phyloP scores from a whole-genome alignment of 2,329 filamentous ascomycete genomes.

The Ophiognomonia clavigignenti-juglandacearum region DNA sequence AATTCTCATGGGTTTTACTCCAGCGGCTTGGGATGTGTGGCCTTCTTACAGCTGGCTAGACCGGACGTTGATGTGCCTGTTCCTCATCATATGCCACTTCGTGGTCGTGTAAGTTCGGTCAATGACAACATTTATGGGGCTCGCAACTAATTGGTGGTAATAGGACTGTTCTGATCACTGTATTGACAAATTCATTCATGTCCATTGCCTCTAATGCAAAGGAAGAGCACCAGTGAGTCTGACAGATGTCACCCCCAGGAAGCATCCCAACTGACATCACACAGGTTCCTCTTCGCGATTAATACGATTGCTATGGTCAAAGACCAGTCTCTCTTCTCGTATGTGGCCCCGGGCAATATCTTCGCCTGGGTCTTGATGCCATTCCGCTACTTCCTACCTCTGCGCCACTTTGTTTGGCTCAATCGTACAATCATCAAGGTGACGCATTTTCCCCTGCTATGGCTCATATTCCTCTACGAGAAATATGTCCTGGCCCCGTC shows the following conservation, averaged over 20 bases:
- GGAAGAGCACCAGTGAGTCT: slow-evolving; percentile 70
- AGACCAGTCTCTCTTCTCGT: slow-evolving; percentile 93
- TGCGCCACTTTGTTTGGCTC: slow-evolving; percentile 75
- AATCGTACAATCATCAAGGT: slow-evolving; percentile 90
- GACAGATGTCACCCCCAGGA: neutral
- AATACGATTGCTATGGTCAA: slow-evolving; percentile 98
- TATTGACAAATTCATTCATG: slow-evolving; percentile 97
- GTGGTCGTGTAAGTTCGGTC: slow-evolving; percentile 76
- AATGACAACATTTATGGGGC: too few relatives aligned
- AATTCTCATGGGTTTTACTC: slow-evolving; percentile 92
- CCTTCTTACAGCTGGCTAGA: slow-evolving; percentile 72
- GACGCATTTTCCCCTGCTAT: slow-evolving; percentile 83
- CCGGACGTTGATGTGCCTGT: slow-evolving; percentile 69
- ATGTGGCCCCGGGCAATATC: slow-evolving; percentile 86
- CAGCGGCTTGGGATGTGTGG: slow-evolving; percentile 92
- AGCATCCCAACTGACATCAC: neutral
- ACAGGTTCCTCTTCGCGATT: slow-evolving; percentile 81
- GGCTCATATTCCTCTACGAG: slow-evolving; percentile 85
- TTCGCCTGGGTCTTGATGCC: slow-evolving; percentile 87
- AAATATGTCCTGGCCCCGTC: slow-evolving; percentile 68
- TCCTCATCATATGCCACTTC: slow-evolving; percentile 93
- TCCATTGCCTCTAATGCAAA: slow-evolving; percentile 88
- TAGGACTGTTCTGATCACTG: slow-evolving; percentile 84
- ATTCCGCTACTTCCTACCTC: slow-evolving; percentile 71
- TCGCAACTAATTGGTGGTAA: neutral